Evolutionary conservation across 2,329 filamentous ascomycete genomes (phyloP).

Genomic region (Arthrobotrys sinensis): DNA sequence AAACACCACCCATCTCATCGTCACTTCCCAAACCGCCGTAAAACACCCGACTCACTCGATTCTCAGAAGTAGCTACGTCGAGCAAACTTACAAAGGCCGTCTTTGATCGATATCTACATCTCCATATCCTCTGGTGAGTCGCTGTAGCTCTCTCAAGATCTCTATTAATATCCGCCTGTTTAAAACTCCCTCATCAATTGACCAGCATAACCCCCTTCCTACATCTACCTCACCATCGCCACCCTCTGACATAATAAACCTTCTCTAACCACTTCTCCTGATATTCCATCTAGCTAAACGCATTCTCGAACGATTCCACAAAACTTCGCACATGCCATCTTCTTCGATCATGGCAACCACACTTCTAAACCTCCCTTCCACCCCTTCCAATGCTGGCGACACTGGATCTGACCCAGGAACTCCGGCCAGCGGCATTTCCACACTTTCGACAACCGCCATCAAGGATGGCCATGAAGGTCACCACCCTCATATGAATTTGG

Average conservation of each 20-base stretch:
- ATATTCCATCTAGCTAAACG: conserved; percentile 5
- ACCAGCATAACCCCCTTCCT: background rate
- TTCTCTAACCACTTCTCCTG: conserved; percentile 24
- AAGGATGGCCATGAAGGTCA: conserved; percentile 65
- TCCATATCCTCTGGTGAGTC: background rate
- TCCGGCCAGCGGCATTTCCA: conserved; percentile 64
- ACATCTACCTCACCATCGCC: background rate
- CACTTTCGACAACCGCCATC: conserved; percentile 64
- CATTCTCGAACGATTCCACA: conserved; percentile 4
- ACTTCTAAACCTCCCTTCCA: conserved; percentile 58
- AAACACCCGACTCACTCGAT: background rate
- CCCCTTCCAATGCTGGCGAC: conserved; percentile 31
- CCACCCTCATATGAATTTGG: conserved; percentile 59
- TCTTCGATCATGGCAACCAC: conserved; percentile 52
- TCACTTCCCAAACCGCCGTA: background rate
- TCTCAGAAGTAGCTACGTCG: background rate
- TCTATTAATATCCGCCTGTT: background rate
- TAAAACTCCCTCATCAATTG: conserved; percentile 13
- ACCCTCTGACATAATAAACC: conserved; percentile 17
- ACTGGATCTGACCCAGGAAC: conserved; percentile 62
- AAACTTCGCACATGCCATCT: background rate
- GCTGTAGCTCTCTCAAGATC: background rate
- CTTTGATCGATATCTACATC: background rate
- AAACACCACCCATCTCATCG: background rate
- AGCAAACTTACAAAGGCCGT: background rate